A percentile compares a stretch with the other conserved stretches of the same genome.
Evolutionary conservation across 2,329 filamentous ascomycete genomes (phyloP).

Genomic region (Colletotrichum gloeosporioides): DNA sequence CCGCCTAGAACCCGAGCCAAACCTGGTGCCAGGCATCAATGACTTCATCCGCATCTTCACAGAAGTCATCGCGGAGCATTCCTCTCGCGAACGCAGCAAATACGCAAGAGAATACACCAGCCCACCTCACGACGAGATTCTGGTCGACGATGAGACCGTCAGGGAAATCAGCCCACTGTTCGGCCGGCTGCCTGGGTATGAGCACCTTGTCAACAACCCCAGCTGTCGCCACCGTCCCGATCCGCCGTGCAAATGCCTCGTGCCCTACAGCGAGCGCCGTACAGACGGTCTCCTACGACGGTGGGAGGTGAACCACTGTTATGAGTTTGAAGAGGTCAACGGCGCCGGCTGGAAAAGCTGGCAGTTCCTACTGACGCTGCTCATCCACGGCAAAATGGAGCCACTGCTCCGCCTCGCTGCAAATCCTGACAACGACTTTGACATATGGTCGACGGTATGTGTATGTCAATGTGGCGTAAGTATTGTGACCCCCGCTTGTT

Average conservation of each 20-base stretch:
- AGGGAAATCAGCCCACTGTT: neutral
- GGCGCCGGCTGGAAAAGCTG: constrained; percentile 20
- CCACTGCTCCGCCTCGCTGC: constrained; percentile 23
- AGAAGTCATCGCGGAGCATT: neutral
- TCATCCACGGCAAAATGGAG: constrained; percentile 29
- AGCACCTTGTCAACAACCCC: neutral
- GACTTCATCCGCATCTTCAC: constrained; percentile 20
- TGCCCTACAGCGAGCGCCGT: neutral
- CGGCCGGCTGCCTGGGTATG: neutral
- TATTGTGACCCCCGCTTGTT: neutral
- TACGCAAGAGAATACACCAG: neutral
- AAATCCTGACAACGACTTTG: neutral
- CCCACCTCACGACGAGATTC: neutral
- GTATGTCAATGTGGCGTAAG: neutral
- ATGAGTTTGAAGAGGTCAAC: neutral
- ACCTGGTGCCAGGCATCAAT: constrained; percentile 14
- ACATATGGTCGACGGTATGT: neutral
- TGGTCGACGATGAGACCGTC: neutral
- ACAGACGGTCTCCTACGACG: neutral
- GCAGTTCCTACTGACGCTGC: constrained; percentile 28
- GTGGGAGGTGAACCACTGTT: neutral
- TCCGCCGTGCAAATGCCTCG: neutral
- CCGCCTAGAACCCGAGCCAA: neutral
- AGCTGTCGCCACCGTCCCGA: neutral
- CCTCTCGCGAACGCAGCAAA: neutral